phyloP scores from a whole-genome alignment of 306 rosid species.

The Begonia loranthoides region DNA sequence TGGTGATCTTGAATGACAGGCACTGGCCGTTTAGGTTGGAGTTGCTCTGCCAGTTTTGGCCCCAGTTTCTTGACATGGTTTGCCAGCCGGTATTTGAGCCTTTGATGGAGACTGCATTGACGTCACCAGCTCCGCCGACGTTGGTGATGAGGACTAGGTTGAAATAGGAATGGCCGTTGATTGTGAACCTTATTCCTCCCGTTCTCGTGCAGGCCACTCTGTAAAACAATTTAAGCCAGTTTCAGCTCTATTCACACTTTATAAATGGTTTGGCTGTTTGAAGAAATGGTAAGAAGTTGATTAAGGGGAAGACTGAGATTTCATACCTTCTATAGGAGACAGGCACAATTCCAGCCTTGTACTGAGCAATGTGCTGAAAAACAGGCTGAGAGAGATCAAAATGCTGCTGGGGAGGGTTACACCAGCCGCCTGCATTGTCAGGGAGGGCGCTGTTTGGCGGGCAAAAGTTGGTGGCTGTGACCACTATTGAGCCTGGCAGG shows the following conservation, averaged over 20 bases:
- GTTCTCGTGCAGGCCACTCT: constrained; percentile 83
- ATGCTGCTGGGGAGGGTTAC: constrained; percentile 93
- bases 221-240: constrained; percentile 3
- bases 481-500: constrained; percentile 77
- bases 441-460: constrained; percentile 95
- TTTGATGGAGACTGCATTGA: constrained; percentile 53
- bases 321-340: constrained; percentile 78
- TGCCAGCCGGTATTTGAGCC: constrained; percentile 84
- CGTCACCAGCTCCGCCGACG: constrained; percentile 98
- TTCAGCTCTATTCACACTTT: no score
- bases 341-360: constrained; percentile 87
- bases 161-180: constrained; percentile 96
- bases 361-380: constrained; percentile 83
- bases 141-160: constrained; percentile 83
- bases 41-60: constrained; percentile 99
- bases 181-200: constrained; percentile 88
- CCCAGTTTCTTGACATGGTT: constrained; percentile 95
- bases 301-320: not conserved
- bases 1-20: constrained; percentile 80
- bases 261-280: no score
- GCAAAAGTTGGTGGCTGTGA: constrained; percentile 96
- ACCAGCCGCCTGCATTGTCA: constrained; percentile 88
- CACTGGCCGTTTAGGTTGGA: constrained; percentile 68
- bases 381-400: constrained; percentile 95
- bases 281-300: no score